Percentiles rank a stretch among this genome's conserved stretches.
These are phyloP conservation scores for Melastoma malabathricum DNA, from an alignment of 345 rosid species.

Conservation along the genomic window DNA sequence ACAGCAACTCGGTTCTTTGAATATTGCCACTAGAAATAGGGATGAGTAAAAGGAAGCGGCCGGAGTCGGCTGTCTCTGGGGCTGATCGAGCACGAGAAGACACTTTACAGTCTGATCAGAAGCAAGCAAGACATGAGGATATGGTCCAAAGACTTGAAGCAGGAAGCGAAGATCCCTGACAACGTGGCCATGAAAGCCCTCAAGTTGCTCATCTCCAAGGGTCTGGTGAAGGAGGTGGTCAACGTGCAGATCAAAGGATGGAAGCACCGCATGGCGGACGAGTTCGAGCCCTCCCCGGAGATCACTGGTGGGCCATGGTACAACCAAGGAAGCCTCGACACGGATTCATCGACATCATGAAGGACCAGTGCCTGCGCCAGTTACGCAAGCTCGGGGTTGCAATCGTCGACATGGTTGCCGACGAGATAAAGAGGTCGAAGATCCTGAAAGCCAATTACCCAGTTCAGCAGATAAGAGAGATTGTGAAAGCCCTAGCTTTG, in stretches of 20 bases:
- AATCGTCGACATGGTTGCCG: conserved; percentile 36
- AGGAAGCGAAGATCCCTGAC: conserved; percentile 23
- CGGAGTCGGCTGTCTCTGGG: conserved; percentile 20
- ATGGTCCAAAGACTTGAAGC: conserved; percentile 32
- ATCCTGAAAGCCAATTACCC: conserved; percentile 17
- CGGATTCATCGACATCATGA: conserved; percentile 26
- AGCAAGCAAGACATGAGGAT: conserved; percentile 54
- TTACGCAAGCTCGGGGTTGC: conserved; percentile 23
- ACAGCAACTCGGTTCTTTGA: conserved; percentile 9
- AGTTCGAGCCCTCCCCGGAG: conserved; percentile 54
- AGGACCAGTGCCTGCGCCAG: conserved; percentile 22
- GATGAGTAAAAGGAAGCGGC: conserved; percentile 45
- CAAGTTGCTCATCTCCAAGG: conserved; percentile 26
- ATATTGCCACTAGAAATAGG: conserved; percentile 8
- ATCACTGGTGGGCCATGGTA: conserved; percentile 82
- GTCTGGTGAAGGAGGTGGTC: conserved; percentile 49
- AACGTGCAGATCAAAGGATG: conserved; percentile 41
- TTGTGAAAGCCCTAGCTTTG: conserved; percentile 48
- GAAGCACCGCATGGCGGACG: conserved; percentile 45
- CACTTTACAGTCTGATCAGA: conserved; percentile 25
- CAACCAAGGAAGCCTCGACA: conserved; percentile 42
- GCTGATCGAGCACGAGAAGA: conserved; percentile 39
- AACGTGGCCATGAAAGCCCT: conserved; percentile 23
- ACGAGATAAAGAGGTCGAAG: conserved; percentile 20
- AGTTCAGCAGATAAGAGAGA: conserved; percentile 39